Evolutionary conservation across 805 yeast genomes (phyloP), one percentile per base, ranked within the genome.

Genomic region (Grigorovia transvaalensis): DNA sequence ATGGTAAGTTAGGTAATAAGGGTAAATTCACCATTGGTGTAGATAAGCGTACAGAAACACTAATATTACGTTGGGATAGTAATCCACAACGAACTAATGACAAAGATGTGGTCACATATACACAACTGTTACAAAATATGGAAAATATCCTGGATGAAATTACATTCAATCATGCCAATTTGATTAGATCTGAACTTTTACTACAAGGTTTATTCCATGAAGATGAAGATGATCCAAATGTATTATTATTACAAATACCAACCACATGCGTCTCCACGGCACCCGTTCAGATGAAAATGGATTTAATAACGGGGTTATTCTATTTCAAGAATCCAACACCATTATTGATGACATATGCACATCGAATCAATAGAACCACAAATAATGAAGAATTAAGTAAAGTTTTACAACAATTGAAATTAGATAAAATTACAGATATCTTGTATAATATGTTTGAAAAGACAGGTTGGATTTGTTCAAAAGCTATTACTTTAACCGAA

Each of bases 401-500:
- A 30, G 59, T 65, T 20, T 52, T 68, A 23, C 69, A 63, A 41
- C 59, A 53, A 27, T 55, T 68, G 20, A 66, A 65, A 51, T 49
- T 66, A 44, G 69, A 65, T 45, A 67, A 65, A 48, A 65, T 65
- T 12, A 60, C 59, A 1, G 58, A 58, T 18, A 59, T 65, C n/a
- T 44, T 68, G 12, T 54, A 59, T 9, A 65, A 65, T 46, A 67
- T 68, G 70, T 65, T 68, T 52, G 66, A 63, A 45, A 68, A 66
- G 50, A 65, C 68, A 4, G 69, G 69, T 20, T 68, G 71, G 71
- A 53, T 58, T 35, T 64, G 67, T 45, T 60, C 62, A 44, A 60
- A 57, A 46, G 61, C 62, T 8, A 57, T 66, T 2, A 57, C 57
- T 38, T 51, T 66, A 30, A 56, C 55, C 33, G 50, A 51, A 7